Evolutionary conservation across 2,329 filamentous ascomycete species (phyloP), one percentile per base, ranked within the genome.

Genomic region (Diaporthe sp.): DNA sequence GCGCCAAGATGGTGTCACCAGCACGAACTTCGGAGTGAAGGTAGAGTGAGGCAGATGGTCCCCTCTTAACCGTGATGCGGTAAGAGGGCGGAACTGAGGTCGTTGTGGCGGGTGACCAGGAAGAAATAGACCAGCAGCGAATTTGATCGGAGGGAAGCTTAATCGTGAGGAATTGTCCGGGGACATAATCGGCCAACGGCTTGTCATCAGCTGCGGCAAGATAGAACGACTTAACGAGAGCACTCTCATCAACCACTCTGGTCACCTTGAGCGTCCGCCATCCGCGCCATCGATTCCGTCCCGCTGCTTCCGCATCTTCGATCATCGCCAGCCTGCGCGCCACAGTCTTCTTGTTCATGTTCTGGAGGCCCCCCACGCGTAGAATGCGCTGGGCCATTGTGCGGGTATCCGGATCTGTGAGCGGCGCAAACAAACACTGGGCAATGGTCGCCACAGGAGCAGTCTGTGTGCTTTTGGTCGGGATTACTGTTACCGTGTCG

Each of bases 251-350:
- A 5, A 61, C 37, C 17, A 61, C 58, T 10, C 6, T 61, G 4
- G 34, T 61, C 34, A 61, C 58, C 58, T 42, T 61, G 12, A 61
- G 22, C 34, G 34, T 12, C 58, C 58, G 58, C 58, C 58, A 61
- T 0, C 58, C 58, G 12, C 58, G 58, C 58, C 58, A 61, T 1
- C 58, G 10, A 9, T 61, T 61, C 34, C 58, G 58, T 0, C 34
- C 58, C 37, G 58, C 58, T 1, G 34, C 58, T 4, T 61, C 58
- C 34, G 28, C 37, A 20, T 61, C 58, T 7, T 61, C 58, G 12
- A 61, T 61, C 58, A 61, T 61, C 13, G 58, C 58, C 58, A 61
- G 58, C 3, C 58, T 25, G 20, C 58, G 34, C 6, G 58, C 22
- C 0, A 61, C 58, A 9, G n/a, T 10, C n/a, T 61, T 61, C 34